Percentiles rank a stretch among this genome's conserved stretches.
Evolutionary conservation across 768 basidiomycete species (phyloP).

Genomic region (Trametes punicea): DNA sequence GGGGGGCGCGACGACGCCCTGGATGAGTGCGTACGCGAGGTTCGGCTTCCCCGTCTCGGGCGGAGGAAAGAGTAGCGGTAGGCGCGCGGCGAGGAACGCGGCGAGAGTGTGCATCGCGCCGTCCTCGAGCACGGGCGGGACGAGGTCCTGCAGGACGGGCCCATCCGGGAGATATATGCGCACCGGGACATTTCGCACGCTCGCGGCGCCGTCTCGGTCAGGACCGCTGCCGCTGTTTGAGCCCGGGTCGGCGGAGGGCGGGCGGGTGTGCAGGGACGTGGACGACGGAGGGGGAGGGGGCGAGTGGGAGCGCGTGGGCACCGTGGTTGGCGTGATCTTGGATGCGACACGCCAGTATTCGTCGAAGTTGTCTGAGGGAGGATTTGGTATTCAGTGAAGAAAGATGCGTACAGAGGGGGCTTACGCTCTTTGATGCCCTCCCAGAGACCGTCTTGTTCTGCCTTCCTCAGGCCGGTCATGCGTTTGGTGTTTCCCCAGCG

Average conservation of each 20-base stretch:
- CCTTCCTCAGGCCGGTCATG: constrained; percentile 85
- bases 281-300: constrained; percentile 47
- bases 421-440: constrained; percentile 92
- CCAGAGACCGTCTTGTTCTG: constrained; percentile 96
- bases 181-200: constrained; percentile 83
- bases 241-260: constrained; percentile 61
- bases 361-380: constrained; percentile 82
- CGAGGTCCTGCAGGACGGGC: constrained; percentile 87
- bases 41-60: constrained; percentile 32
- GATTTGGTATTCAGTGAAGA: neutral
- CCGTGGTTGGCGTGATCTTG: constrained; percentile 85
- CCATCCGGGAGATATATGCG: constrained; percentile 88
- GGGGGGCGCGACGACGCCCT: constrained; percentile 78
- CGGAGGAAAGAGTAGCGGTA: constrained; percentile 77
- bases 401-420: constrained; percentile 28
- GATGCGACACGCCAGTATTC: constrained; percentile 91
- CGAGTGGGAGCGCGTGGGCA: constrained; percentile 56
- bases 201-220: constrained; percentile 83
- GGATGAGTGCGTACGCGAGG: constrained; percentile 75
- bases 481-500: constrained; percentile 95
- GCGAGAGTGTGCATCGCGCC: constrained; percentile 72
- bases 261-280: constrained; percentile 61
- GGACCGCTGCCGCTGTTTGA: constrained; percentile 31
- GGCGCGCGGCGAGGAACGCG: constrained; percentile 62
- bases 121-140: constrained; percentile 73